Conservation (phyloP, 768 basidiomycete species). For the Brasilioporus rufonigricans region DNA sequence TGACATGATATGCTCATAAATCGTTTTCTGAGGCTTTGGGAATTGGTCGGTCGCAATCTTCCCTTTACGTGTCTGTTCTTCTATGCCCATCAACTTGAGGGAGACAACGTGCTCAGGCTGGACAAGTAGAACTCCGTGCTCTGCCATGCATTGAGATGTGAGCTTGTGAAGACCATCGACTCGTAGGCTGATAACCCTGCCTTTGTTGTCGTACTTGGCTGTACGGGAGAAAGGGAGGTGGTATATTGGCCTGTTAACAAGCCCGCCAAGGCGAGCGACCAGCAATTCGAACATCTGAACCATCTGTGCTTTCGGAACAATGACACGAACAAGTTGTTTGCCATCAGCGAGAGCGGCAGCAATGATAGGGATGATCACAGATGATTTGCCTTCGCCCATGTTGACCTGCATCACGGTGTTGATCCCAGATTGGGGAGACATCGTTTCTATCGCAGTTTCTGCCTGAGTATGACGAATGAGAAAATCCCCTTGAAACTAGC, state of each 20-base stretch:
- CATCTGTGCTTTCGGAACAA: constrained; percentile 43
- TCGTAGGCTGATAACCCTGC: no score
- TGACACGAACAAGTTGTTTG: constrained; percentile 40
- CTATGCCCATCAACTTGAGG: not conserved
- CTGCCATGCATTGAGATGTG: not conserved
- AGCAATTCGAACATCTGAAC: constrained; percentile 47
- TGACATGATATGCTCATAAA: not conserved
- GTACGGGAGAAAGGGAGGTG: constrained; percentile 39
- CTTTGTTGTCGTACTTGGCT: no score
- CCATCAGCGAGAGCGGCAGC: constrained; percentile 41
- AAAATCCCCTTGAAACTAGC: constrained; percentile 37
- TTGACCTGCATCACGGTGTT: constrained; percentile 39
- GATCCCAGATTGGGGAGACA: constrained; percentile 29
- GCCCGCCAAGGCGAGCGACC: constrained; percentile 37
- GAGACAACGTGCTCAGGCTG: not conserved
- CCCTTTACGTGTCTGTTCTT: not conserved
- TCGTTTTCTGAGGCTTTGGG: not conserved
- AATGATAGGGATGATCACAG: not conserved
- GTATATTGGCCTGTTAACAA: constrained; percentile 44
- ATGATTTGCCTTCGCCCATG: not conserved
- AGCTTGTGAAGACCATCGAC: not conserved
- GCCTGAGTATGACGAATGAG: constrained; percentile 33
- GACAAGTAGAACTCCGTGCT: not conserved
- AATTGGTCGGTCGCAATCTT: not conserved
- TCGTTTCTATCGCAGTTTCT: constrained; percentile 42